phyloP scores from a whole-genome alignment of 1,139 yeast species.

The Magnusiomyces fungicola region DNA sequence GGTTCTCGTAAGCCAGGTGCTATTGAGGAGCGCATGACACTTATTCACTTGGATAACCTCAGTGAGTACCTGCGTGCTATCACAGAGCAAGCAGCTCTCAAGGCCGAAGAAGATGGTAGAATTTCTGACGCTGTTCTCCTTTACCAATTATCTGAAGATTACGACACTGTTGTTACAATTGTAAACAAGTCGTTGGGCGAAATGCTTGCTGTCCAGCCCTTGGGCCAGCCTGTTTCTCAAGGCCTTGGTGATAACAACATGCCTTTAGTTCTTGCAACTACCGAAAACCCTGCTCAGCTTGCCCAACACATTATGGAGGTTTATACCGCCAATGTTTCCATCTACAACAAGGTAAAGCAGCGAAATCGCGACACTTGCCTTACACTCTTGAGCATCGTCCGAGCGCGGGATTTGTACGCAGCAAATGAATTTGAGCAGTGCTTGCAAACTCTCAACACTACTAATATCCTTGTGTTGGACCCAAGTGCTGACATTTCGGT shows the following conservation, averaged over 20 bases:
- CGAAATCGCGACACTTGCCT: constrained; percentile 49
- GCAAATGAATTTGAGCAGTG: constrained; percentile 56
- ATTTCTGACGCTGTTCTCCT: constrained; percentile 76
- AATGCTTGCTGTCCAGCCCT: constrained; percentile 62
- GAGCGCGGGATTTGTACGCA: constrained; percentile 56
- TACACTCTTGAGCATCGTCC: constrained; percentile 56
- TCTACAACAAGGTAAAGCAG: constrained; percentile 28
- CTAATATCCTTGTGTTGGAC: constrained; percentile 62
- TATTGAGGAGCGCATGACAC: constrained; percentile 68
- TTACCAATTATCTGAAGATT: constrained; percentile 84
- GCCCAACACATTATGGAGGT: constrained; percentile 36
- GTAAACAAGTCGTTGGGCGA: constrained; percentile 78
- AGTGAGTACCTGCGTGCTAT: constrained; percentile 55
- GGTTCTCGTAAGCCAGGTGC: constrained; percentile 81
- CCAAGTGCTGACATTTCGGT: constrained; percentile 40
- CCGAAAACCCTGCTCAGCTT: constrained; percentile 35
- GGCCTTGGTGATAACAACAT: constrained; percentile 19
- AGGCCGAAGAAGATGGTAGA: constrained; percentile 90
- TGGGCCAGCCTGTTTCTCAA: constrained; percentile 49
- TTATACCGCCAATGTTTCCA: constrained; percentile 31
- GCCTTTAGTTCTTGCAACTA: constrained; percentile 28
- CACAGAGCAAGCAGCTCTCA: constrained; percentile 76
- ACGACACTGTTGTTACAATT: constrained; percentile 71
- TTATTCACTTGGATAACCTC: constrained; percentile 53
- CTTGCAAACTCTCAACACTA: constrained; percentile 45